Conservation (phyloP, 129 eudicot species). For the Pseudognaphalium luteoalbum region DNA sequence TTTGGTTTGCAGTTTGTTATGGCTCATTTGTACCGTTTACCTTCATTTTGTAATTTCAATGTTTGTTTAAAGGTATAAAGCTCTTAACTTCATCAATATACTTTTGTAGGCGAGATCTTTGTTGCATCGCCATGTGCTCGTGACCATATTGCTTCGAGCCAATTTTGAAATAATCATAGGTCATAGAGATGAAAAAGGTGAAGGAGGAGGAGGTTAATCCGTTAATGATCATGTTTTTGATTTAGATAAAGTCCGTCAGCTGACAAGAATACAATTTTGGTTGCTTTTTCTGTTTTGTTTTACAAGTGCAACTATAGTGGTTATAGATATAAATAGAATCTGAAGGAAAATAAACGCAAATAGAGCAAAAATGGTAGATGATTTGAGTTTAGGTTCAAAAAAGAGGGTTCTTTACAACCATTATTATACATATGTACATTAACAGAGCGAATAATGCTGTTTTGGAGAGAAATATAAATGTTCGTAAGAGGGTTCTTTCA, state of each 20-base stretch:
- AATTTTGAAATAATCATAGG: background rate
- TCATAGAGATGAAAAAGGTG: background rate
- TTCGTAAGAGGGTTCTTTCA: too few species aligned
- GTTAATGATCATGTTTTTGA: background rate
- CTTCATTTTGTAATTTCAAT: background rate
- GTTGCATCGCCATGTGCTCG: background rate
- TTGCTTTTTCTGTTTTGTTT: background rate
- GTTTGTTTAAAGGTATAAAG: background rate
- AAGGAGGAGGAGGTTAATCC: conserved; percentile 2
- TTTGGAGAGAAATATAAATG: too few species aligned
- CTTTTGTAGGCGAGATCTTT: background rate
- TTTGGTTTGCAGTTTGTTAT: background rate
- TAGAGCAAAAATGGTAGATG: too few species aligned
- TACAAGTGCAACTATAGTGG: background rate
- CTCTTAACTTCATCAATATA: background rate
- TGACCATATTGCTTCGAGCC: background rate
- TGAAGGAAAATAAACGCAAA: background rate
- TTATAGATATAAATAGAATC: background rate
- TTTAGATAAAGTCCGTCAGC: background rate
- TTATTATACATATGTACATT: too few species aligned
- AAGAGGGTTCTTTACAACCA: too few species aligned
- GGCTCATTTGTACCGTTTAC: background rate
- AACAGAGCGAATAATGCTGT: too few species aligned
- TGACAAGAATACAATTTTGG: background rate
- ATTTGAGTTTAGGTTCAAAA: too few species aligned